A percentile compares a stretch with the other conserved stretches of the same genome.
phyloP scores from a whole-genome alignment of 306 rosid genomes.

The Quercus bicolor region DNA sequence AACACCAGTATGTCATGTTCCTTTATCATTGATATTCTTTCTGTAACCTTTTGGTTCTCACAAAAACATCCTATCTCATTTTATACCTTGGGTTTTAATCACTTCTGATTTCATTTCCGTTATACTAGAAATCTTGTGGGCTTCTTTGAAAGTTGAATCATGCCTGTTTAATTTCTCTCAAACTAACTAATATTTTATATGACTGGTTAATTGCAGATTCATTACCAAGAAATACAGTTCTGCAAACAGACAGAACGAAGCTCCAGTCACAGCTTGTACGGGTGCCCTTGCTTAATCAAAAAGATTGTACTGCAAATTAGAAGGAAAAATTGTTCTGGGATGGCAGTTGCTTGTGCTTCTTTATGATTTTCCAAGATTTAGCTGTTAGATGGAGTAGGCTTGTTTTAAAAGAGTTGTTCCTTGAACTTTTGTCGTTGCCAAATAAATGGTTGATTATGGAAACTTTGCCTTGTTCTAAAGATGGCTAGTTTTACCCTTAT shows the following conservation, averaged over 20 bases:
- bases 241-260: slow-evolving; percentile 47
- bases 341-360: slow-evolving; percentile 21
- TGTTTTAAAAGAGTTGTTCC: slow-evolving; percentile 10
- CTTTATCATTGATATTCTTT: not conserved
- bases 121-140: not conserved
- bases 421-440: slow-evolving; percentile 29
- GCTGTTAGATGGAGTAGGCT: slow-evolving; percentile 22
- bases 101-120: not conserved
- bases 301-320: slow-evolving; percentile 6
- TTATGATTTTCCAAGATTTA: slow-evolving; percentile 9
- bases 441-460: slow-evolving; percentile 38
- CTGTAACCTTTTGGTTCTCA: not conserved
- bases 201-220: slow-evolving; percentile 53
- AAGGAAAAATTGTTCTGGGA: slow-evolving; percentile 19
- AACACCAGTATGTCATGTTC: not conserved
- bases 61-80: not conserved
- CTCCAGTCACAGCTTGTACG: slow-evolving; percentile 73
- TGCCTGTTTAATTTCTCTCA: not conserved
- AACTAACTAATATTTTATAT: not conserved
- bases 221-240: slow-evolving; percentile 82
- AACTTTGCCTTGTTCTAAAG: slow-evolving; percentile 18
- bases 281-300: slow-evolving; percentile 69
- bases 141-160: not conserved
- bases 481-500: slow-evolving; percentile 12
- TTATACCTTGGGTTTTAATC: not conserved